Evolutionary conservation across 2,329 filamentous ascomycete genomes (phyloP).

Genomic region (Zymoseptoria ardabiliae): DNA sequence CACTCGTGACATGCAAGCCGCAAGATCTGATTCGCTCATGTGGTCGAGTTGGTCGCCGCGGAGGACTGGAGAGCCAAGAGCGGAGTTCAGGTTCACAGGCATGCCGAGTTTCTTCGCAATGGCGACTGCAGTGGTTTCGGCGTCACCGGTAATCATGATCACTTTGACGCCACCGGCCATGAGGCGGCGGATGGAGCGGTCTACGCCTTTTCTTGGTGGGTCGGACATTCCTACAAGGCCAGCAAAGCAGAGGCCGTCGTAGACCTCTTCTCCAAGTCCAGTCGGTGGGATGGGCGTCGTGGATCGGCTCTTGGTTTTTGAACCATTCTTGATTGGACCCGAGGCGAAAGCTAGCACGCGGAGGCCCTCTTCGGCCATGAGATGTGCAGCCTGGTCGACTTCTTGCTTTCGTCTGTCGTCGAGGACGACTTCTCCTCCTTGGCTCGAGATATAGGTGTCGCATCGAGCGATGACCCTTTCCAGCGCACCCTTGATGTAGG

Average conservation of each 20-base stretch:
- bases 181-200: conserved; percentile 76
- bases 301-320: not conserved
- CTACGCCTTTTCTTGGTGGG: conserved; percentile 83
- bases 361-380: conserved; percentile 82
- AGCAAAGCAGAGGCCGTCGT: conserved; percentile 78
- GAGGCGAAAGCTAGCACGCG: conserved; percentile 91
- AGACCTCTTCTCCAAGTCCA: conserved; percentile 56
- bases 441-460: conserved; percentile 79
- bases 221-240: conserved; percentile 97
- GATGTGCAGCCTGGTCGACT: conserved; percentile 70
- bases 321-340: conserved; percentile 46
- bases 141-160: conserved; percentile 98
- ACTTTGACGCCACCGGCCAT: conserved; percentile 94
- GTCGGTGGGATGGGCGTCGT: not conserved
- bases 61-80: conserved; percentile 62
- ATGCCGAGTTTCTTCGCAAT: conserved; percentile 96
- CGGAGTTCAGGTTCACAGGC: conserved; percentile 60
- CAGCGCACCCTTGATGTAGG: conserved; percentile 91
- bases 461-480: conserved; percentile 81
- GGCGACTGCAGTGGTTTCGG: conserved; percentile 86
- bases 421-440: conserved; percentile 78
- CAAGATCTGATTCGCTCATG: conserved; percentile 80
- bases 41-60: conserved; percentile 85
- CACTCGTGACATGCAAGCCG: conserved; percentile 76
- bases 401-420: conserved; percentile 69